These are phyloP conservation scores for Microcera coccophila DNA, from an alignment of 2,329 filamentous ascomycete genomes.

Conservation along the genomic window DNA sequence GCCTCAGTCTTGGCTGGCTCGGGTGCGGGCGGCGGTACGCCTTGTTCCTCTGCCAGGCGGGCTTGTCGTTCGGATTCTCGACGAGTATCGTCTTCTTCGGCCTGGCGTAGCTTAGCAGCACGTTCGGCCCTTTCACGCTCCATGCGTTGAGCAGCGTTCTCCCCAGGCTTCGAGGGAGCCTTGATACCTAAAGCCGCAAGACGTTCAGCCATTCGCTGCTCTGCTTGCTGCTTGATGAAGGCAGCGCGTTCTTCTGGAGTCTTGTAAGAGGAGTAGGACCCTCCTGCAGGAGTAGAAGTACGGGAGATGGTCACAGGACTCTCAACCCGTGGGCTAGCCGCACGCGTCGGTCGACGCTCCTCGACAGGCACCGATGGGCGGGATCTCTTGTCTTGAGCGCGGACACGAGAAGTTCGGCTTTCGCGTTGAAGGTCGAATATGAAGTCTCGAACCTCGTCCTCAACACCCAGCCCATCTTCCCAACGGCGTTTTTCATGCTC, in stretches of 20 bases:
- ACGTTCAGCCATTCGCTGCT: constrained; percentile 94
- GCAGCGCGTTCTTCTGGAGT: constrained; percentile 91
- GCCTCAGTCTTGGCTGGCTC: constrained; percentile 43
- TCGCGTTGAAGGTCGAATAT: constrained; percentile 93
- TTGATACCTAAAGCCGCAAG: constrained; percentile 91
- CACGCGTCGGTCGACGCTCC: constrained; percentile 39
- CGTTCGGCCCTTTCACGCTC: constrained; percentile 86
- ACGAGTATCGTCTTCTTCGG: constrained; percentile 88
- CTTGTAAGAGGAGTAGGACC: constrained; percentile 77
- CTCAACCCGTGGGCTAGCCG: constrained; percentile 46
- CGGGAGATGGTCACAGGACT: constrained; percentile 53
- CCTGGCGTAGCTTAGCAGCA: constrained; percentile 80
- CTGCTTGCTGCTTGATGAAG: constrained; percentile 95
- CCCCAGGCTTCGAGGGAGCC: constrained; percentile 71
- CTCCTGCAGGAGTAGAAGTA: constrained; percentile 47
- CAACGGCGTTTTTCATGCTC: constrained; percentile 91
- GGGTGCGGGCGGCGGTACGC: constrained; percentile 54
- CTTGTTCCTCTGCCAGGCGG: constrained; percentile 74
- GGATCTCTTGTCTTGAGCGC: constrained; percentile 53
- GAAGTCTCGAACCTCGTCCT: constrained; percentile 95
- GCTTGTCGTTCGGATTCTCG: constrained; percentile 84
- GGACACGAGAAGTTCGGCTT: constrained; percentile 70
- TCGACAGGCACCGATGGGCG: constrained; percentile 40
- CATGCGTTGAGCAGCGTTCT: constrained; percentile 76
- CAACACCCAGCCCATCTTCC: constrained; percentile 94